Percentiles rank a stretch among this genome's conserved stretches.
These are phyloP conservation scores for Cyclotella kingstonii DNA, from an alignment of 108 stramenopile species.

Conservation along the genomic window DNA sequence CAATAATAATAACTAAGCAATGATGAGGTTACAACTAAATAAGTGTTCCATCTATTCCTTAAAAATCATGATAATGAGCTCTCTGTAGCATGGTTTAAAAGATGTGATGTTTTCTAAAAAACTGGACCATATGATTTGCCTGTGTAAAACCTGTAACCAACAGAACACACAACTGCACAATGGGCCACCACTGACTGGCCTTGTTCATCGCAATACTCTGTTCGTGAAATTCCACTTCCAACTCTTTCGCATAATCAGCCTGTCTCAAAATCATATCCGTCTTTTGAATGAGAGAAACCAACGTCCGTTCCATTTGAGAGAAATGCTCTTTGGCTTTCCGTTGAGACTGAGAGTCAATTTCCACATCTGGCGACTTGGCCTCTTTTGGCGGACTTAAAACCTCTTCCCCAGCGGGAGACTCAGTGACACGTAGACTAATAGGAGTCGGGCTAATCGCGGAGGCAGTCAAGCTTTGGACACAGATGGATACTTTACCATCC, in stretches of 20 bases:
- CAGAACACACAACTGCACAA: constrained; percentile 73
- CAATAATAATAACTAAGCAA: background rate
- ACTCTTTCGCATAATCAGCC: constrained; percentile 74
- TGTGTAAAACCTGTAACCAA: constrained; percentile 82
- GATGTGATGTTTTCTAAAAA: constrained; percentile 76
- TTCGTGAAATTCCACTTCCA: constrained; percentile 71
- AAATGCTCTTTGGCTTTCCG: constrained; percentile 52
- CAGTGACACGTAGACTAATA: constrained; percentile 26
- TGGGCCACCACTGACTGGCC: constrained; percentile 84
- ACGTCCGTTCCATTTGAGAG: constrained; percentile 63
- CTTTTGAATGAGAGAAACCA: constrained; percentile 46
- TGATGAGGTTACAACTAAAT: background rate
- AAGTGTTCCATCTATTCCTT: background rate
- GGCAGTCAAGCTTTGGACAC: constrained; percentile 39
- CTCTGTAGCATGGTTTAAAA: constrained; percentile 58
- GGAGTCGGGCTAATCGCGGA: constrained; percentile 32
- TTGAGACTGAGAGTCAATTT: constrained; percentile 37
- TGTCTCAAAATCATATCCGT: constrained; percentile 64
- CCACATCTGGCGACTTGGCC: constrained; percentile 3
- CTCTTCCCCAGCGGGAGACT: constrained; percentile 45
- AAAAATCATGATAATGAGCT: no score
- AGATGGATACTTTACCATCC: constrained; percentile 48
- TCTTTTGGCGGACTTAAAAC: constrained; percentile 11
- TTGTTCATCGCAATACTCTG: constrained; percentile 74
- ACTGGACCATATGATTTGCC: constrained; percentile 75